Base-by-base conservation (phyloP, 495 filamentous ascomycete genomes). In the Lasiosphaeria miniovina region DNA sequence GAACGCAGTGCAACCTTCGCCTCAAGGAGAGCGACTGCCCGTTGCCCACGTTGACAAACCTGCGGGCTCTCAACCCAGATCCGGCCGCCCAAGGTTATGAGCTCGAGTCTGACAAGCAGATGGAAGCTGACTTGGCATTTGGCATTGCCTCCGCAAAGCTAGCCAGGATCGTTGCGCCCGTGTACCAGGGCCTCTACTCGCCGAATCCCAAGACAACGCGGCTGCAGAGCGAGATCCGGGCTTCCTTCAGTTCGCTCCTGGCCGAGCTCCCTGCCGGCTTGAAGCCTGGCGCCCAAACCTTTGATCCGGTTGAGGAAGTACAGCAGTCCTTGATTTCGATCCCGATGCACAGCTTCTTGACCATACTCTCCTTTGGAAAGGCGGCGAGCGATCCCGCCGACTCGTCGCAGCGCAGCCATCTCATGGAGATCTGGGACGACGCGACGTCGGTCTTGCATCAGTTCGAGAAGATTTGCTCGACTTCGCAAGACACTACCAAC, bases 11-110 rank as follows among this genome's bases (percentile, higher is more conserved):
- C 6, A 58, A n/a, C 1, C 4, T 66, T 0, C 55, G 57, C 6
- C 31, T 68, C 0, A 58, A 66, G 3, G 66, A 68, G 9, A 60
- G 51, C 2, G 66, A 68, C 35, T 68, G 66, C 17, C 64, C 66
- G 0, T 24, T 64, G 2, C 66, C 66, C 0, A 50, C 56, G 0
- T 15, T 46, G 0, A 52, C 38, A 9, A 52, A 48, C 10, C 55
- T 68, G 1, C 49, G 58, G 1, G 34, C 49, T 9, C 57, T 59
- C 3, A 48, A 59, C 6, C 8, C 35, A 4, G 24, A 24, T 12
- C 15, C 10, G 4, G 33, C 32, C 3, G 54, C 36, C 38, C 9
- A 10, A 0, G 11, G 10, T 0, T 31, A 36, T 0, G 5, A 10
- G 4, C 12, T 35, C 5, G 58, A 57, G 3, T 35, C 61, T 0